These are phyloP conservation scores for Cercospora sp. DNA, from an alignment of 2,329 filamentous ascomycete genomes.

Conservation along the genomic window DNA sequence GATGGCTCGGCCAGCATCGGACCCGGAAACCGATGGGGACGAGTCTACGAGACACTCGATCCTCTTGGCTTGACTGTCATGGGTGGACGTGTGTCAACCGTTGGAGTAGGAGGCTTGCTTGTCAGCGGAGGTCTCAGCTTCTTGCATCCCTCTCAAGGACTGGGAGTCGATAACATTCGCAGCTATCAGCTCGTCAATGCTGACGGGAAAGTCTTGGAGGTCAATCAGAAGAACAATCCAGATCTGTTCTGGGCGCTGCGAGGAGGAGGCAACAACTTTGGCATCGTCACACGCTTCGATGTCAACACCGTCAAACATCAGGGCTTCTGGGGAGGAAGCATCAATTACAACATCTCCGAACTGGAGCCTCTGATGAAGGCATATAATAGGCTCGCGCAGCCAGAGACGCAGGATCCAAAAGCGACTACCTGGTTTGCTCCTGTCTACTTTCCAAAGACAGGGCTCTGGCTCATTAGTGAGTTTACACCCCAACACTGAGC, in stretches of 20 bases:
- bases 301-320: conserved; percentile 26
- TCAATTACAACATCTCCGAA: conserved; percentile 13
- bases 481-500: background rate
- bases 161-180: conserved; percentile 35
- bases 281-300: conserved; percentile 35
- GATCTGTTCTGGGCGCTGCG: conserved; percentile 33
- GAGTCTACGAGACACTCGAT: conserved; percentile 27
- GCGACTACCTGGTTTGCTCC: conserved; percentile 15
- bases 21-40: conserved; percentile 9
- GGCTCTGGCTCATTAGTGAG: conserved; percentile 6
- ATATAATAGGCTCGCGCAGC: conserved; percentile 1
- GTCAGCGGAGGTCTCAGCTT: conserved; percentile 37
- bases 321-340: conserved; percentile 23
- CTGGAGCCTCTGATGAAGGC: conserved; percentile 6
- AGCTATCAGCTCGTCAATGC: conserved; percentile 35
- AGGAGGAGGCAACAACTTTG: conserved; percentile 34
- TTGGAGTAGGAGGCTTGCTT: conserved; percentile 35
- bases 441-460: conserved; percentile 11
- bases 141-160: conserved; percentile 32
- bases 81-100: conserved; percentile 30
- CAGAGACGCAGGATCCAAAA: conserved; percentile 13
- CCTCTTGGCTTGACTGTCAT: conserved; percentile 24
- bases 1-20: conserved; percentile 9
- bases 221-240: conserved; percentile 25
- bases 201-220: conserved; percentile 28